Percentiles rank a stretch among this genome's conserved stretches.
These are phyloP conservation scores for Larix kaempferi DNA, from an alignment of 75 land plant species.

Conservation along the genomic window DNA sequence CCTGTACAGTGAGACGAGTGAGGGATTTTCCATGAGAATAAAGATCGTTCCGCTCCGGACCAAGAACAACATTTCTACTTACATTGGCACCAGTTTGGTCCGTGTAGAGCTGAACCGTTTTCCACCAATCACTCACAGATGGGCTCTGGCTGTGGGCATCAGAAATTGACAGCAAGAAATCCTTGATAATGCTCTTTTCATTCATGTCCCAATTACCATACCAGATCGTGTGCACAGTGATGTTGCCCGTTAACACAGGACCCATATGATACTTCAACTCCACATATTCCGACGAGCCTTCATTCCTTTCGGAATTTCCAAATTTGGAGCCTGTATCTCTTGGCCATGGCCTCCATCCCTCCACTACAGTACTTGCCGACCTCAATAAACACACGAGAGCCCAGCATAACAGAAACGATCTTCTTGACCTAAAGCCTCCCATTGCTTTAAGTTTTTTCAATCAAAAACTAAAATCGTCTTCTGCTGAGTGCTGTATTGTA, in stretches of 20 bases:
- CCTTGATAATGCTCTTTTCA: conserved; percentile 48
- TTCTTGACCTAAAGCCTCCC: too few species aligned
- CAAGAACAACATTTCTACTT: conserved; percentile 21
- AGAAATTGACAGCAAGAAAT: conserved; percentile 76
- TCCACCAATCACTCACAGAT: conserved; percentile 38
- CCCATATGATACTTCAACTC: conserved; percentile 39
- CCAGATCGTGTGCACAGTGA: conserved; percentile 70
- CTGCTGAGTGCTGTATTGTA: too few species aligned
- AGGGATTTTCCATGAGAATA: conserved; percentile 59
- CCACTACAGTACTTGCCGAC: too few species aligned
- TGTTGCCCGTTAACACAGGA: conserved; percentile 63
- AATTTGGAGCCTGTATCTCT: background rate
- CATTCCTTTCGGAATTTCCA: conserved; percentile 18
- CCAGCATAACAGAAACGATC: too few species aligned
- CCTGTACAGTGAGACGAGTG: conserved; percentile 64
- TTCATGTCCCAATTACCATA: conserved; percentile 54
- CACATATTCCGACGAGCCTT: conserved; percentile 19
- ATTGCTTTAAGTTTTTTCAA: too few species aligned
- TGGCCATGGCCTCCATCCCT: conserved; percentile 34
- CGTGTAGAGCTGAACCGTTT: background rate
- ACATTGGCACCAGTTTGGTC: conserved; percentile 1
- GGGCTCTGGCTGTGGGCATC: conserved; percentile 17
- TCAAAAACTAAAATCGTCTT: too few species aligned
- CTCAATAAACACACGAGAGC: too few species aligned
- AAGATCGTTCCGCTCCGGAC: conserved; percentile 24